Conservation (phyloP, 23 red algal genomes). For the Gracilaria caudata region DNA sequence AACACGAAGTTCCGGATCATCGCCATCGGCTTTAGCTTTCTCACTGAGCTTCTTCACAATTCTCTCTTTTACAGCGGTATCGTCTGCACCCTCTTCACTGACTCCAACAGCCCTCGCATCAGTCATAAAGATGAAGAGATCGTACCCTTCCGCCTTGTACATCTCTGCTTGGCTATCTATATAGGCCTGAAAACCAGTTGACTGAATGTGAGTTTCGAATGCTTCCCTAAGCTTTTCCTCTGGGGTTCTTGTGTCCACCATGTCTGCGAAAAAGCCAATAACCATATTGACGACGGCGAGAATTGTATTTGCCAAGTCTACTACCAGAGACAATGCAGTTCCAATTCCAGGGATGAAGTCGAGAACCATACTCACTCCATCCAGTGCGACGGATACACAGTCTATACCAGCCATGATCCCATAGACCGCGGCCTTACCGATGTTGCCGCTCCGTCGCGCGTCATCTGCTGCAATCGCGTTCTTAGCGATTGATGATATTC, state of each 20-base stretch:
- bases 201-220: constrained; percentile 11
- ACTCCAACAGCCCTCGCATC: constrained; percentile 18
- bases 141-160: constrained; percentile 29
- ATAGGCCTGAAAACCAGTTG: background rate
- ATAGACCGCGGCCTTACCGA: constrained; percentile 10
- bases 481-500: constrained; percentile 6
- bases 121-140: constrained; percentile 14
- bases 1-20: constrained; percentile 3
- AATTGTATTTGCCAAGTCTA: constrained; percentile 24
- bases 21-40: background rate
- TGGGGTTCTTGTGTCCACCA: constrained; percentile 32
- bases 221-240: constrained; percentile 7
- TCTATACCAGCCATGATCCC: constrained; percentile 31
- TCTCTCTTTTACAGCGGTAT: background rate
- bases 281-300: constrained; percentile 31
- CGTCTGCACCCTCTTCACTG: constrained; percentile 8
- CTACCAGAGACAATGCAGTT: constrained; percentile 9
- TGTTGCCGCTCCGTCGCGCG: constrained; percentile 1
- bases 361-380: constrained; percentile 24
- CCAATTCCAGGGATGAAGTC: constrained; percentile 38
- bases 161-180: constrained; percentile 24
- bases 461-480: constrained; percentile 20
- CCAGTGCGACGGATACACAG: constrained; percentile 8
- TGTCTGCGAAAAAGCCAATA: constrained; percentile 38
- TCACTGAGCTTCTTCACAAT: constrained; percentile 17